A percentile compares a stretch with the other conserved stretches of the same genome.
Conservation (phyloP, 352 stramenopile species). For the Peronosclerospora sorghi region DNA sequence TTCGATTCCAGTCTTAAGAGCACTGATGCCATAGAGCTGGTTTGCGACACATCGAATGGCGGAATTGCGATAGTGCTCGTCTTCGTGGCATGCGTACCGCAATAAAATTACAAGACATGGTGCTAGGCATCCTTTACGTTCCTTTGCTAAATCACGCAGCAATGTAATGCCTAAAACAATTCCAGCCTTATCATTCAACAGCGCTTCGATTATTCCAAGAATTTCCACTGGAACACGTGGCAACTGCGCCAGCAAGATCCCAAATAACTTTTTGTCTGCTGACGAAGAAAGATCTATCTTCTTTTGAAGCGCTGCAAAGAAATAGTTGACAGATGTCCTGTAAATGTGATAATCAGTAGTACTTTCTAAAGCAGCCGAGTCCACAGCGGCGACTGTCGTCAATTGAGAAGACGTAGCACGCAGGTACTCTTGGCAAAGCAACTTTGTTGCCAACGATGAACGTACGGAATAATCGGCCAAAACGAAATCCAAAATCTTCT, state of each 20-base stretch:
- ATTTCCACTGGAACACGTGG: slow-evolving; percentile 50
- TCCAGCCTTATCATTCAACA: slow-evolving; percentile 47
- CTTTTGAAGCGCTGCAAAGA: slow-evolving; percentile 30
- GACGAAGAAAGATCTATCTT: slow-evolving; percentile 47
- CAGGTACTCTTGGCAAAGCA: slow-evolving; percentile 58
- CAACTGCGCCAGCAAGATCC: slow-evolving; percentile 36
- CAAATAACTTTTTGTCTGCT: slow-evolving; percentile 64
- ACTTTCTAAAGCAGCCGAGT: not conserved
- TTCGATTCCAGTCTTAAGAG: slow-evolving; percentile 50
- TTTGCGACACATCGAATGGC: slow-evolving; percentile 71
- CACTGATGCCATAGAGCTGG: slow-evolving; percentile 50
- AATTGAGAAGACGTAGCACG: slow-evolving; percentile 27
- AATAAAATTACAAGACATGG: slow-evolving; percentile 52
- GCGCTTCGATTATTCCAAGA: slow-evolving; percentile 29
- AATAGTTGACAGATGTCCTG: slow-evolving; percentile 32
- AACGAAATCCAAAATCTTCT: slow-evolving; percentile 62
- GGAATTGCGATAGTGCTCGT: slow-evolving; percentile 57
- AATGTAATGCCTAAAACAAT: slow-evolving; percentile 64
- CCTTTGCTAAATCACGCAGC: slow-evolving; percentile 55
- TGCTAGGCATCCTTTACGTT: slow-evolving; percentile 41
- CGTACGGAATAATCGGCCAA: slow-evolving; percentile 41
- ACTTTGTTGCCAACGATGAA: slow-evolving; percentile 33
- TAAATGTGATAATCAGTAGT: slow-evolving; percentile 27
- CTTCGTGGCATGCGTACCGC: slow-evolving; percentile 52
- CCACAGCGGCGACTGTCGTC: not conserved